Evolutionary conservation across 306 rosid genomes (phyloP).

Genomic region (Abrus pulchellus): DNA sequence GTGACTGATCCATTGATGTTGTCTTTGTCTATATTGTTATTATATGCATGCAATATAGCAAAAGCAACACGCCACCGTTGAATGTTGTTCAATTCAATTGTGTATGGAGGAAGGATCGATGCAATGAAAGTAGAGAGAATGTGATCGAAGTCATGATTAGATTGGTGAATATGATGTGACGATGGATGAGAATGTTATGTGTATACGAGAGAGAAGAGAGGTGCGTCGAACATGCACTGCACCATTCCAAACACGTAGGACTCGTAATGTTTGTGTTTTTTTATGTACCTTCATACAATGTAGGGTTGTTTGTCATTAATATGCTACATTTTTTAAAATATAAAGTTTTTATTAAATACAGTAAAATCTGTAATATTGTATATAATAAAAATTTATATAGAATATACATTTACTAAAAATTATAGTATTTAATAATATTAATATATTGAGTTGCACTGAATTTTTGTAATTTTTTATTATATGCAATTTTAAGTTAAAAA

Average conservation of each 20-base stretch:
- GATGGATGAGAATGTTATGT: background rate
- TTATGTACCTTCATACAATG: too few species aligned
- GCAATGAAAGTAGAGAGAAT: conserved; percentile 3
- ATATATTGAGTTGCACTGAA: too few species aligned
- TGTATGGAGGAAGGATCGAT: background rate
- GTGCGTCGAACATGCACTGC: background rate
- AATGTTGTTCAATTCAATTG: background rate
- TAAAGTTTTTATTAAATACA: too few species aligned
- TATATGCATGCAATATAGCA: background rate
- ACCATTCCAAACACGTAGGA: conserved; percentile 27
- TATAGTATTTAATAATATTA: too few species aligned
- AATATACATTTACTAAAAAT: too few species aligned
- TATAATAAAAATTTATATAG: too few species aligned
- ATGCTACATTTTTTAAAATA: too few species aligned
- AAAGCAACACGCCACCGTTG: background rate
- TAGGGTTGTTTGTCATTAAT: too few species aligned
- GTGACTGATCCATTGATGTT: conserved; percentile 53
- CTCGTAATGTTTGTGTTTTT: background rate
- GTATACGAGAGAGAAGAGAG: conserved; percentile 2
- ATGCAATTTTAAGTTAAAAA: too few species aligned
- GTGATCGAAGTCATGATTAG: background rate
- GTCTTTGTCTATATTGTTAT: background rate
- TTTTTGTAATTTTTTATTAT: too few species aligned
- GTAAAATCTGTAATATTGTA: too few species aligned
- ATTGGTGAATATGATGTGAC: background rate